A percentile compares a stretch with the other conserved stretches of the same genome.
phyloP scores from a whole-genome alignment of 2,329 filamentous ascomycete species.

The Nectriaceae sp. region DNA sequence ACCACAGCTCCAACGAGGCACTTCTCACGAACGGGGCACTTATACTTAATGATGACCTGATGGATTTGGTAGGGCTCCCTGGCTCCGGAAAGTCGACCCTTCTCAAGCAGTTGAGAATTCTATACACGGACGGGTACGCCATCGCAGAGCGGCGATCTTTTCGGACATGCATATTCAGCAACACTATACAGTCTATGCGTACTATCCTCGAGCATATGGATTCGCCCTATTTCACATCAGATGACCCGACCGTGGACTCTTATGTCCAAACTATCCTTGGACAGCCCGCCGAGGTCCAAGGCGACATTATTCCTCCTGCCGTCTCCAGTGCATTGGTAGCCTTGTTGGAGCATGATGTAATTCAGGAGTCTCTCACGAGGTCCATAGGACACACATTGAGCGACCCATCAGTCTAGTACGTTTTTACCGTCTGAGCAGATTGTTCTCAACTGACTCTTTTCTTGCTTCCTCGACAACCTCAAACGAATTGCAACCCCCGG shows the following conservation, averaged over 20 bases:
- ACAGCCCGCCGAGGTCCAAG: slow-evolving; percentile 96
- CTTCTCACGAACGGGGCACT: too few relatives aligned
- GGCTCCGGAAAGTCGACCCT: slow-evolving; percentile 94
- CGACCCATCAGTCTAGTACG: slow-evolving; percentile 94
- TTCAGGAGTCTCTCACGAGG: slow-evolving; percentile 93
- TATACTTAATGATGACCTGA: too few relatives aligned
- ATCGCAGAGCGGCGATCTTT: slow-evolving; percentile 76
- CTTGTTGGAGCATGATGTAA: slow-evolving; percentile 89
- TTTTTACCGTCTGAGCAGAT: slow-evolving; percentile 25
- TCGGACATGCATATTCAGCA: slow-evolving; percentile 72
- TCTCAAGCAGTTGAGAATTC: slow-evolving; percentile 99
- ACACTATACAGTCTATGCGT: slow-evolving; percentile 70
- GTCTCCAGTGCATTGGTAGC: slow-evolving; percentile 91
- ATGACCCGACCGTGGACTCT: slow-evolving; percentile 92
- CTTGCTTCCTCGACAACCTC: slow-evolving; percentile 93
- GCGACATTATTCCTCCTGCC: slow-evolving; percentile 89
- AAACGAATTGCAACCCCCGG: slow-evolving; percentile 86
- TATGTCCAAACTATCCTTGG: slow-evolving; percentile 99
- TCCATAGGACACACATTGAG: slow-evolving; percentile 96
- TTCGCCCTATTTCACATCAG: slow-evolving; percentile 76
- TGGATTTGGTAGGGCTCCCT: slow-evolving; percentile 82
- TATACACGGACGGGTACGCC: slow-evolving; percentile 98
- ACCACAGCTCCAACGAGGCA: too few relatives aligned
- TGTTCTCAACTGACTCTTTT: slow-evolving; percentile 34
- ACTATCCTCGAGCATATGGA: slow-evolving; percentile 71